Evolutionary conservation across 257 asterid species (phyloP), one percentile per base, ranked within the genome.

Genomic region (Nicotiana paniculata): DNA sequence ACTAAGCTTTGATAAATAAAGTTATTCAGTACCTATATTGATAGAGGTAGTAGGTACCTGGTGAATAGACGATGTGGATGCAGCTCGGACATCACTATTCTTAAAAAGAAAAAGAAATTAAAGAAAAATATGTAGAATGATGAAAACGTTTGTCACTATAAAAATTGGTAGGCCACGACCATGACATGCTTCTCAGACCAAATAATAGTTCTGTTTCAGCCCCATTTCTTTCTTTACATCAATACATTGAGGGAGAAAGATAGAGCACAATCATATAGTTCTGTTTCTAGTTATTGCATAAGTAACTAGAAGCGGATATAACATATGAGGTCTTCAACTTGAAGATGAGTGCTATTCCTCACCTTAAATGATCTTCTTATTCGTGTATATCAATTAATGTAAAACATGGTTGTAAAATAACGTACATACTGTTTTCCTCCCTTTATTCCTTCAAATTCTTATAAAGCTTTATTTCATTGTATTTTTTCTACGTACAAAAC

Each of bases 141-240:
- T 35, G 51, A 32, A 32, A 81, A 58, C 30, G 39, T 69, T 55
- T 81, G 63, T 43, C 61, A 58, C 61, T 59, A 17, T 21, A 64
- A 58, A 58, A 68, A 70, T 37, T 70, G 80, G 84, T 70, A 81
- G 81, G 74, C 21, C 84, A 81, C 18, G 84, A 12, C 81, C 24
- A 55, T 35, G 81, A 64, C 84, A 81, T 74, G 84, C 84, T 33
- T 69, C 62, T 21, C 24, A 51, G 81, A 69, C 72, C 48, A 59
- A 81, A 81, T 81, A 30, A 70, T 64, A 54, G 17, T 62, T 24
- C 74, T 39, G 76, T 63, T 80, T 37, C 48, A 80, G 33, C 33
- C 32, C 46, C 62, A 80, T 48, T 80, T 69, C 63, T 43, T 48
- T 53, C 16, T 59, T n/a, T 5, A 65, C 17, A 26, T 32, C 48